phyloP scores from a whole-genome alignment of 2,329 filamentous ascomycete species.

The Fusarium praegraminearum region DNA sequence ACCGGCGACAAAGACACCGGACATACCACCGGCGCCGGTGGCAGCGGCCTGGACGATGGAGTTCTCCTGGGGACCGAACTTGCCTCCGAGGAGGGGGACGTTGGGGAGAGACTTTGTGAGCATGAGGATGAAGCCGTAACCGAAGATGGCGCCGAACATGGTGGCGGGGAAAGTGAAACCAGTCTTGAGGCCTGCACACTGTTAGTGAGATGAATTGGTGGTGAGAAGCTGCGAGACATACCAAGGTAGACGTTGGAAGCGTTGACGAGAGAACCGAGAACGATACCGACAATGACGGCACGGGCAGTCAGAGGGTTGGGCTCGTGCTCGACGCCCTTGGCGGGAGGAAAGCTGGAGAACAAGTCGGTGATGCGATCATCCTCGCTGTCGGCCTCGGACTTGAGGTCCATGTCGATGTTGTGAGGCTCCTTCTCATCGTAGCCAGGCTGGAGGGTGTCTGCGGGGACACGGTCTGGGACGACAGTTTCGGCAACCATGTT shows the following conservation, averaged over 20 bases:
- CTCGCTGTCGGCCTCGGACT: conserved; percentile 44
- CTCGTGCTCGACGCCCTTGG: conserved; percentile 58
- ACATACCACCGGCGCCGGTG: conserved; percentile 69
- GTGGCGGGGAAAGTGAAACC: conserved; percentile 63
- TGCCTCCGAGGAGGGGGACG: conserved; percentile 64
- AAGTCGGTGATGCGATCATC: conserved; percentile 53
- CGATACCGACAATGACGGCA: conserved; percentile 65
- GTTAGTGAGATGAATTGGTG: neutral
- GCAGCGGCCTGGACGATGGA: conserved; percentile 71
- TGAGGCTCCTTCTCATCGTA: conserved; percentile 45
- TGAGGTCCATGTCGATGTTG: conserved; percentile 44
- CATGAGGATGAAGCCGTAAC: conserved; percentile 68
- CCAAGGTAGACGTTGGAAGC: conserved; percentile 73
- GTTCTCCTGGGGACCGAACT: conserved; percentile 72
- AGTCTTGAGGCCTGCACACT: conserved; percentile 59
- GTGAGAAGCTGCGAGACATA: conserved; percentile 35
- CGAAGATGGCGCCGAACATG: conserved; percentile 68
- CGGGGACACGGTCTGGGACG: conserved; percentile 32
- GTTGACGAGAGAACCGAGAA: conserved; percentile 70
- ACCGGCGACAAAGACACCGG: conserved; percentile 68
- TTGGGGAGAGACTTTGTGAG: conserved; percentile 62
- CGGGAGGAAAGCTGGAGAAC: conserved; percentile 57
- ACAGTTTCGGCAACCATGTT: conserved; percentile 39
- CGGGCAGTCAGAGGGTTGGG: conserved; percentile 65
- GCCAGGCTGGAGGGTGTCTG: conserved; percentile 30